Evolutionary conservation across 495 filamentous ascomycete species (phyloP).

Genomic region (Penicillium desertorum): DNA sequence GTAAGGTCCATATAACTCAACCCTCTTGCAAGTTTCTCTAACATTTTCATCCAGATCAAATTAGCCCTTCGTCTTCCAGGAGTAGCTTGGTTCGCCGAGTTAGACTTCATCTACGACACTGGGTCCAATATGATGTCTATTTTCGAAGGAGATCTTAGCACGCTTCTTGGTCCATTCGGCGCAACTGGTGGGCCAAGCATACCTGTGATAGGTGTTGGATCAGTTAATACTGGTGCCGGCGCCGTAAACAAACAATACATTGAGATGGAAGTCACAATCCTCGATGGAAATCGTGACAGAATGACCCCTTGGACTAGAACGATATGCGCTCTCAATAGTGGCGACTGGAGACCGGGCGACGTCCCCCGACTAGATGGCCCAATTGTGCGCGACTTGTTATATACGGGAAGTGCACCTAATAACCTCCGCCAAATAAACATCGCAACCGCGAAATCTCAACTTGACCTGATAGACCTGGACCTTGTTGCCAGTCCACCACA

Average conservation of each 20-base stretch:
- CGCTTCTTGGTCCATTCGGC: not conserved
- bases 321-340: not conserved
- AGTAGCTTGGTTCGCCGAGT: not conserved
- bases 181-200: no score
- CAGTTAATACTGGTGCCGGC: not conserved
- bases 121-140: not conserved
- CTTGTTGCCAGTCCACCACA: not conserved
- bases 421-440: not conserved
- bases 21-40: not conserved
- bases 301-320: constrained; percentile 5
- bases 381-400: not conserved
- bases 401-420: not conserved
- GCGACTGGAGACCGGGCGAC: not conserved
- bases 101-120: not conserved
- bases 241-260: not conserved
- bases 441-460: not conserved
- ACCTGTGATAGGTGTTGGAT: not conserved
- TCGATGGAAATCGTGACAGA: not conserved
- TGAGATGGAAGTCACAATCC: constrained; percentile 1
- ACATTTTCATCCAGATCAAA: not conserved
- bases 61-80: not conserved
- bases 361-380: not conserved
- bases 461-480: not conserved
- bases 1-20: not conserved
- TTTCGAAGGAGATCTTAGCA: not conserved